Conservation (phyloP, 2,329 filamentous ascomycete species). For the Beauveria scarabaeidicola region DNA sequence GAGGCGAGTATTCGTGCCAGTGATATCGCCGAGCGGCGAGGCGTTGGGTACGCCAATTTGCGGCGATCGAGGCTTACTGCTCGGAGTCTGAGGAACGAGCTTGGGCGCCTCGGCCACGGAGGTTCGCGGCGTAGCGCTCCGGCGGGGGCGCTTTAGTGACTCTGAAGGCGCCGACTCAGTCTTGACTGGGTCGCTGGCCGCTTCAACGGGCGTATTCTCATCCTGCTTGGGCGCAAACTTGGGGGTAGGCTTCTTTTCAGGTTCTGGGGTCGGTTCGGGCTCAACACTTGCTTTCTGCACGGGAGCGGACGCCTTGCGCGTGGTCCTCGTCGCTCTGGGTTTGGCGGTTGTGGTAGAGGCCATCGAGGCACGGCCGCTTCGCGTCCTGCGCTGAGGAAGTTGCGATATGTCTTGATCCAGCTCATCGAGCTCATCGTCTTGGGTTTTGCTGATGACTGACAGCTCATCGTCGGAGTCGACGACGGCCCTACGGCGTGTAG, state of each 20-base stretch:
- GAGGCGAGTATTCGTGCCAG: constrained; percentile 46
- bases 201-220: constrained; percentile 30
- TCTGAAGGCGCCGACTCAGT: not conserved
- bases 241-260: not conserved
- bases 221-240: not conserved
- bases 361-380: constrained; percentile 32
- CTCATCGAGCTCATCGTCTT: constrained; percentile 57
- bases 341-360: constrained; percentile 34
- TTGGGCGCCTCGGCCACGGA: constrained; percentile 33
- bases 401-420: constrained; percentile 63
- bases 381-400: constrained; percentile 17
- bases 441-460: constrained; percentile 42
- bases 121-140: constrained; percentile 27
- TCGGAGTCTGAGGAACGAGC: constrained; percentile 35
- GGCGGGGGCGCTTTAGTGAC: constrained; percentile 21
- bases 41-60: constrained; percentile 40
- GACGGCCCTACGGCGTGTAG: constrained; percentile 61
- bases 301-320: constrained; percentile 33
- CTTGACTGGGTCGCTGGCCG: constrained; percentile 42
- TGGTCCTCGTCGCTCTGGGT: constrained; percentile 26
- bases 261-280: constrained; percentile 8
- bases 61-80: constrained; percentile 48
- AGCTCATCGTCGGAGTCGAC: constrained; percentile 77
- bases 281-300: constrained; percentile 14
- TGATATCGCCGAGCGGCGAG: constrained; percentile 67